Conservation (phyloP, 1,284 basidiomycete genomes). For the Peniophora sp. region DNA sequence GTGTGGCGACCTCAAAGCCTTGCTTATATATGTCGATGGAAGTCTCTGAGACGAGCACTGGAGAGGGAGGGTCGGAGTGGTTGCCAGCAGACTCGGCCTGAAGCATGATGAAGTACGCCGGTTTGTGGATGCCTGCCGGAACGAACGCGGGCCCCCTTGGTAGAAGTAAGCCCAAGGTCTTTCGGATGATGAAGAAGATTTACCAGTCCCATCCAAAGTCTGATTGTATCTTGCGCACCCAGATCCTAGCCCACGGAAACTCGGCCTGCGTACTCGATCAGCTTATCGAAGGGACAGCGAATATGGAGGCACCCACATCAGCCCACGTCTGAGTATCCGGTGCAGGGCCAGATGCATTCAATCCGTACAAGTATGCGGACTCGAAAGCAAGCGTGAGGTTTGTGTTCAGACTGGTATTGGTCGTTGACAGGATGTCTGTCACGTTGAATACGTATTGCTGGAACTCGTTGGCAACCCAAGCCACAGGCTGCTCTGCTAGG, state of each 20-base stretch:
- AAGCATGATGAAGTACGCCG: constrained; percentile 40
- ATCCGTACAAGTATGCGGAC: constrained; percentile 44
- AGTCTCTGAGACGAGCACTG: constrained; percentile 43
- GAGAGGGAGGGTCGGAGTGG: constrained; percentile 15
- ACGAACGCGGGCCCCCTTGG: constrained; percentile 48
- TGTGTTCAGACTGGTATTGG: constrained; percentile 17
- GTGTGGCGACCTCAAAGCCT: constrained; percentile 31
- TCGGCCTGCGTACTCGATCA: constrained; percentile 30
- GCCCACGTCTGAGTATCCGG: constrained; percentile 36
- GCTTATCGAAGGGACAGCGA: neutral
- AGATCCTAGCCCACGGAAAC: constrained; percentile 39
- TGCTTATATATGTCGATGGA: constrained; percentile 49
- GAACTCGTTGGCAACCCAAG: constrained; percentile 54
- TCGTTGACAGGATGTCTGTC: constrained; percentile 28
- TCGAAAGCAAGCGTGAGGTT: constrained; percentile 47
- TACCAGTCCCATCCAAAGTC: constrained; percentile 55
- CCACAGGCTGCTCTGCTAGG: constrained; percentile 40
- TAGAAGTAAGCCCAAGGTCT: neutral
- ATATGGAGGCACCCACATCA: constrained; percentile 19
- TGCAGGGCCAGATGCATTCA: constrained; percentile 37
- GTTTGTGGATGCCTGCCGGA: constrained; percentile 47
- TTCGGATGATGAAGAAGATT: constrained; percentile 18
- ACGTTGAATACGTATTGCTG: constrained; percentile 48
- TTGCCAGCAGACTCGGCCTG: constrained; percentile 15
- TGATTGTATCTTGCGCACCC: constrained; percentile 43